Evolutionary conservation across 2,329 filamentous ascomycete species (phyloP).

Genomic region (Fusarium lateritium): DNA sequence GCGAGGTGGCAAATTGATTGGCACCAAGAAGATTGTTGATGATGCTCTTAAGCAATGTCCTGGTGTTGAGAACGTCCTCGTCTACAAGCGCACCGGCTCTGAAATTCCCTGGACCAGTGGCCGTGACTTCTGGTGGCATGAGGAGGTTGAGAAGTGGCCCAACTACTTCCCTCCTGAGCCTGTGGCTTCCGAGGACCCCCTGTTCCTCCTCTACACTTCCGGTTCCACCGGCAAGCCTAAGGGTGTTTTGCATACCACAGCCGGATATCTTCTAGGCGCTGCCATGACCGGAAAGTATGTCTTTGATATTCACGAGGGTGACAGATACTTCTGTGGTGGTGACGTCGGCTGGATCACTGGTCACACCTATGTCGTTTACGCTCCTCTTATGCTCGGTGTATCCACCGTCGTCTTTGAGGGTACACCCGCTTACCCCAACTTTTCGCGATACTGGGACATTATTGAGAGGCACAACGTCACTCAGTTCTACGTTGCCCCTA

Average conservation of each 20-base stretch:
- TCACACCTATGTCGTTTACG: slow-evolving; percentile 98
- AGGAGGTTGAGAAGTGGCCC: slow-evolving; percentile 97
- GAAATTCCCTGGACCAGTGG: slow-evolving; percentile 92
- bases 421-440: slow-evolving; percentile 96
- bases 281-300: slow-evolving; percentile 98
- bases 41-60: slow-evolving; percentile 97
- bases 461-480: slow-evolving; percentile 95
- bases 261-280: slow-evolving; percentile 92
- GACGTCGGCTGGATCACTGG: slow-evolving; percentile 99
- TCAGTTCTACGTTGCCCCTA: slow-evolving; percentile 98
- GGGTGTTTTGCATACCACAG: slow-evolving; percentile 98
- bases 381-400: slow-evolving; percentile 91
- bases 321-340: slow-evolving; percentile 97
- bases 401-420: slow-evolving; percentile 98
- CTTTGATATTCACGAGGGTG: slow-evolving; percentile 95
- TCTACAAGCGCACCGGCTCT: slow-evolving; percentile 95
- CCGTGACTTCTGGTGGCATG: slow-evolving; percentile 98
- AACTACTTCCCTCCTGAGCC: slow-evolving; percentile 90
- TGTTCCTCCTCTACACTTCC: slow-evolving; percentile 98
- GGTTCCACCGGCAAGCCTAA: slow-evolving; percentile 99
- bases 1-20: slow-evolving; percentile 96
- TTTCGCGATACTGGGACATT: slow-evolving; percentile 99
- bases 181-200: slow-evolving; percentile 93
- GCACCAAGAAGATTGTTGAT: slow-evolving; percentile 99
- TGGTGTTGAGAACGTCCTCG: slow-evolving; percentile 85